These are phyloP conservation scores for Suhomyces pyralidae DNA, from an alignment of 805 yeast genomes.

Conservation along the genomic window DNA sequence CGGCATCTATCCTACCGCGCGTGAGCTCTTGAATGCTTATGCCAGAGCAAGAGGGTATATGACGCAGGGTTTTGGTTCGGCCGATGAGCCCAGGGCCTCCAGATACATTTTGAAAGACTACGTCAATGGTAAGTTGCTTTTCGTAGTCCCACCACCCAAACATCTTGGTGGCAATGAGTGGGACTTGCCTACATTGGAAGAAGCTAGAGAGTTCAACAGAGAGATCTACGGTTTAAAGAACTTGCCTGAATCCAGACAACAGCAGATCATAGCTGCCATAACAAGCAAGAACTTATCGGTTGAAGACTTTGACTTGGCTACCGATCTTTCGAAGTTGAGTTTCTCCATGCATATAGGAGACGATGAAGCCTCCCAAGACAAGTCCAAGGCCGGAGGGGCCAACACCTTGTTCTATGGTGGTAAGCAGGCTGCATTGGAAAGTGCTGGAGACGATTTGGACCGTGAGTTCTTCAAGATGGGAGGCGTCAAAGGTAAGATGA, in stretches of 20 bases:
- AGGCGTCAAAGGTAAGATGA: conserved; percentile 58
- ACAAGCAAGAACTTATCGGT: conserved; percentile 48
- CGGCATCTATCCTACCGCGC: conserved; percentile 78
- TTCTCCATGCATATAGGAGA: conserved; percentile 72
- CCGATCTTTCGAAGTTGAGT: conserved; percentile 67
- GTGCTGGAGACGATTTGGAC: conserved; percentile 81
- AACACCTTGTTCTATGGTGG: conserved; percentile 69
- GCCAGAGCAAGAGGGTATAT: conserved; percentile 96
- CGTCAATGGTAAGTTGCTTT: conserved; percentile 85
- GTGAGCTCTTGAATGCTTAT: conserved; percentile 84
- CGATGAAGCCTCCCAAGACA: conserved; percentile 13
- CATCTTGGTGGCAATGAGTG: conserved; percentile 55
- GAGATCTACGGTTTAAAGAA: conserved; percentile 66
- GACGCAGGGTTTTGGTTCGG: conserved; percentile 96
- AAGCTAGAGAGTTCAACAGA: conserved; percentile 57
- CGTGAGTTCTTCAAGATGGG: conserved; percentile 78
- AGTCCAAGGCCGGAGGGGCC: conserved; percentile 21
- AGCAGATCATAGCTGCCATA: conserved; percentile 67
- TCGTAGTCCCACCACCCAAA: conserved; percentile 83
- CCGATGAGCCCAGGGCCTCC: conserved; percentile 94
- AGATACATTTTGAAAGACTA: conserved; percentile 91
- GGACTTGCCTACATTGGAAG: conserved; percentile 46
- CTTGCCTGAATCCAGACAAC: conserved; percentile 69
- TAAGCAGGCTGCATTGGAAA: conserved; percentile 72
- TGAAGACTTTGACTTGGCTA: conserved; percentile 60